phyloP scores from a whole-genome alignment of 495 filamentous ascomycete genomes.

The Schizothecium vesticola region DNA sequence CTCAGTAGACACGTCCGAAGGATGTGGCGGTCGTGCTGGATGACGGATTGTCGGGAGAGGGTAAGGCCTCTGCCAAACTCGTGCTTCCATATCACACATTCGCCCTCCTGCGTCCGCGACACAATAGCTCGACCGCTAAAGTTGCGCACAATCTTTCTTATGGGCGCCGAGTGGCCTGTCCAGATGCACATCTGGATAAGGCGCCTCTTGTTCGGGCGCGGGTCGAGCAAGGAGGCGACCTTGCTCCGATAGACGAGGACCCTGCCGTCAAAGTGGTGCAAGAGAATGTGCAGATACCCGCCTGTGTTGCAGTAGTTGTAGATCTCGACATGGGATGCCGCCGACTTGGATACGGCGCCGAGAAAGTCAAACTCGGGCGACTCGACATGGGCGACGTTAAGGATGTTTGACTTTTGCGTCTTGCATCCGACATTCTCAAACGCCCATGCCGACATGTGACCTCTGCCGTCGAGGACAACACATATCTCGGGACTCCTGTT shows the following conservation, averaged over 20 bases:
- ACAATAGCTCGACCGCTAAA: conserved; percentile 72
- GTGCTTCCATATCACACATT: conserved; percentile 82
- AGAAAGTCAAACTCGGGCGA: conserved; percentile 63
- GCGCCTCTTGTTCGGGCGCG: conserved; percentile 59
- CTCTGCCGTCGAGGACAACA: conserved; percentile 74
- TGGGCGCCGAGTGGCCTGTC: conserved; percentile 76
- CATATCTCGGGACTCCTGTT: conserved; percentile 84
- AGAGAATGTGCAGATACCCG: conserved; percentile 66
- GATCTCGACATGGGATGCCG: conserved; percentile 60
- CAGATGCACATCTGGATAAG: conserved; percentile 57
- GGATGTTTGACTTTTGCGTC: conserved; percentile 60
- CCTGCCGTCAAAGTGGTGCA: conserved; percentile 82
- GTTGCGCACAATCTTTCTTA: conserved; percentile 82
- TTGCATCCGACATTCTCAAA: conserved; percentile 84
- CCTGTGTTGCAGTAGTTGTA: conserved; percentile 63
- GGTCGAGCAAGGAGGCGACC: conserved; percentile 77
- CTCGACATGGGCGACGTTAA: conserved; percentile 77
- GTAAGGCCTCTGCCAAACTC: conserved; percentile 36
- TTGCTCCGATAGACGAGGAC: conserved; percentile 76
- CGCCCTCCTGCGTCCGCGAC: conserved; percentile 72
- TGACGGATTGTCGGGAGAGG: conserved; percentile 61
- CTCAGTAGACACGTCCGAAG: conserved; percentile 74
- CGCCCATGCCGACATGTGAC: conserved; percentile 92
- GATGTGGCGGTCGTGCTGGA: conserved; percentile 69
- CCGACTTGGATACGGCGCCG: conserved; percentile 27